Evolutionary conservation across 495 filamentous ascomycete species (phyloP).

Genomic region (Aspergillus asperescens): DNA sequence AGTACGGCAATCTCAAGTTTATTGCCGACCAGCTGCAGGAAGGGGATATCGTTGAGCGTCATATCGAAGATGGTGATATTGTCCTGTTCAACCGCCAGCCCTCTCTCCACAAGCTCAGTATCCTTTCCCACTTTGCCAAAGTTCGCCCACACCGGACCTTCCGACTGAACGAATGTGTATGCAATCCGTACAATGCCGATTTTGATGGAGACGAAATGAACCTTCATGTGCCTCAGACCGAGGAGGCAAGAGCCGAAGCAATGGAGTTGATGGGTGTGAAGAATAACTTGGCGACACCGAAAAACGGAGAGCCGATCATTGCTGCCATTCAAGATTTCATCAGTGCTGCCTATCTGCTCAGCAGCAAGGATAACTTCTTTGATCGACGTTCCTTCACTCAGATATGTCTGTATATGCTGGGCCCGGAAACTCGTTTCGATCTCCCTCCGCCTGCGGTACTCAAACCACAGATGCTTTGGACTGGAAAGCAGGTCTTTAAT

Average conservation of each 20-base stretch:
- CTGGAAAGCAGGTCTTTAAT: constrained; percentile 95
- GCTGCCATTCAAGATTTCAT: constrained; percentile 98
- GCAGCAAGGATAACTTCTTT: constrained; percentile 89
- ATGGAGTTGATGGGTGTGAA: constrained; percentile 98
- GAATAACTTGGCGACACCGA: constrained; percentile 89
- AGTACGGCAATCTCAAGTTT: constrained; percentile 62
- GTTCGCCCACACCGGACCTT: constrained; percentile 95
- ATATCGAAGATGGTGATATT: constrained; percentile 93
- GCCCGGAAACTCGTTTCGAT: constrained; percentile 72
- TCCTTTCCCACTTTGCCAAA: constrained; percentile 89
- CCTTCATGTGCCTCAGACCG: constrained; percentile 93
- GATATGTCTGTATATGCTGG: constrained; percentile 90
- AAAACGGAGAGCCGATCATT: constrained; percentile 98
- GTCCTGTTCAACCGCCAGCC: constrained; percentile 98
- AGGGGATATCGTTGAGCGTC: constrained; percentile 88
- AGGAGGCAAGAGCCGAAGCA: constrained; percentile 91
- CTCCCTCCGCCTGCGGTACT: constrained; percentile 79
- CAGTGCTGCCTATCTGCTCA: constrained; percentile 85
- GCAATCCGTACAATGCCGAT: constrained; percentile 97
- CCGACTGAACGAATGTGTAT: constrained; percentile 95
- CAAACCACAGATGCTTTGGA: constrained; percentile 87
- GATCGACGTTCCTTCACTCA: constrained; percentile 80
- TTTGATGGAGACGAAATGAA: constrained; percentile 99
- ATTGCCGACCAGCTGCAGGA: constrained; percentile 66
- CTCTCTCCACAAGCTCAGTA: constrained; percentile 95